Conservation (phyloP, 768 basidiomycete species). For the Pluteus cervinus region DNA sequence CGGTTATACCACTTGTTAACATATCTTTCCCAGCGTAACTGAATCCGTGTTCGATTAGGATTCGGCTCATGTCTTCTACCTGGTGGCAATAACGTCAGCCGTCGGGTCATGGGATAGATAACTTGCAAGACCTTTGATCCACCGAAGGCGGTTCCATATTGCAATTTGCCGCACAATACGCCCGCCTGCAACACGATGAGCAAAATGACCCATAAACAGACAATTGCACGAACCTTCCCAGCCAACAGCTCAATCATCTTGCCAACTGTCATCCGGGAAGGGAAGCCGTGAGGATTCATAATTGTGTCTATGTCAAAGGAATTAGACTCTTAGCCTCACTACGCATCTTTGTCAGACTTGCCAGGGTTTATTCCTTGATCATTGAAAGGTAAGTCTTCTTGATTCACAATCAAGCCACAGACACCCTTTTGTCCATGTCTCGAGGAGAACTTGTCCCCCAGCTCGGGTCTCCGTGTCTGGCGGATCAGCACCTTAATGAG, state of each 20-base stretch:
- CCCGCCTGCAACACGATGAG: constrained; percentile 57
- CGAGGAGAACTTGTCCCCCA: constrained; percentile 98
- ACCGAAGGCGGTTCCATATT: constrained; percentile 95
- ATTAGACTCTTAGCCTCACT: constrained; percentile 8
- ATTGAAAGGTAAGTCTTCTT: constrained; percentile 99
- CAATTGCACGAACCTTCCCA: constrained; percentile 61
- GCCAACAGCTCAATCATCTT: constrained; percentile 99
- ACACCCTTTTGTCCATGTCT: constrained; percentile 99
- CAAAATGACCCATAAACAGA: constrained; percentile 9
- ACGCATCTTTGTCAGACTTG: constrained; percentile 25
- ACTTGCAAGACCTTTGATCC: constrained; percentile 74
- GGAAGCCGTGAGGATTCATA: constrained; percentile 99
- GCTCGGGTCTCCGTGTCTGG: constrained; percentile 92
- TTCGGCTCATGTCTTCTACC: constrained; percentile 98
- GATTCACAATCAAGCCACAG: constrained; percentile 96
- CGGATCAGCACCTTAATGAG: constrained; percentile 96
- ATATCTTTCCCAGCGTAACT: constrained; percentile 99
- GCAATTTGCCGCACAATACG: constrained; percentile 81
- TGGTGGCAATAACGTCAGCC: constrained; percentile 26
- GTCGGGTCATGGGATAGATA: neutral
- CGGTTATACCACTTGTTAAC: constrained; percentile 97
- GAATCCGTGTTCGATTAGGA: constrained; percentile 92
- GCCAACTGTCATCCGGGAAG: constrained; percentile 98
- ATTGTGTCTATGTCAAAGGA: constrained; percentile 67
- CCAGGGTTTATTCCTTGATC: constrained; percentile 94